Conservation (phyloP, 2,329 filamentous ascomycete species). For the Colletotrichum noveboracense region DNA sequence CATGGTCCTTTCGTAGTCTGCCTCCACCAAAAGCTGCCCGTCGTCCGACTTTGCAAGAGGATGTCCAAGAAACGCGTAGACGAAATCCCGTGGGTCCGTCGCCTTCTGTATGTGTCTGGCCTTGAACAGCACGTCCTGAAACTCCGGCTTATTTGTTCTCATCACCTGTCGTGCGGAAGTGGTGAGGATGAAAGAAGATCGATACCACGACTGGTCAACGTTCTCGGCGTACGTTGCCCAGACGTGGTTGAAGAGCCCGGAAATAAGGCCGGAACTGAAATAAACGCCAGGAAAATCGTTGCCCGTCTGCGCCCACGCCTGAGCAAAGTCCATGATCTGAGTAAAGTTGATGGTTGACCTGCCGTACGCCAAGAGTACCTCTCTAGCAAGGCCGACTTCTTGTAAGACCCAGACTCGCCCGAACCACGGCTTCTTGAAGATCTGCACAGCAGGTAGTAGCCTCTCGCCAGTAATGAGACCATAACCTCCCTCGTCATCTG, state of each 20-base stretch:
- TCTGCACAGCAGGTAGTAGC: not conserved
- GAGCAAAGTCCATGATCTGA: not conserved
- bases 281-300: not conserved
- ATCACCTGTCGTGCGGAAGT: not conserved
- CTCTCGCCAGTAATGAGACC: not conserved
- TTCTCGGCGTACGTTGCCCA: not conserved
- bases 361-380: not conserved
- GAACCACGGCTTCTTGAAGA: not conserved
- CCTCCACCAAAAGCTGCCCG: not conserved
- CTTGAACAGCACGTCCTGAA: not conserved
- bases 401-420: conserved; percentile 5
- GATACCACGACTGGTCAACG: not conserved
- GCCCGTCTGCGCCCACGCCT: not conserved
- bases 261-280: not conserved
- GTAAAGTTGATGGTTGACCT: not conserved
- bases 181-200: not conserved
- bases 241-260: not conserved
- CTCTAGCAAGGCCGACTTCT: not conserved
- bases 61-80: not conserved
- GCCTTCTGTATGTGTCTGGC: not conserved
- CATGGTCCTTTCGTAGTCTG: not conserved
- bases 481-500: not conserved
- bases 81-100: not conserved
- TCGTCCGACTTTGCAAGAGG: not conserved
- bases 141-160: not conserved